Percentiles rank a stretch among this genome's conserved stretches.
phyloP scores from a whole-genome alignment of 192 early-diverging fungal species.

The Entrophospora sp. region DNA sequence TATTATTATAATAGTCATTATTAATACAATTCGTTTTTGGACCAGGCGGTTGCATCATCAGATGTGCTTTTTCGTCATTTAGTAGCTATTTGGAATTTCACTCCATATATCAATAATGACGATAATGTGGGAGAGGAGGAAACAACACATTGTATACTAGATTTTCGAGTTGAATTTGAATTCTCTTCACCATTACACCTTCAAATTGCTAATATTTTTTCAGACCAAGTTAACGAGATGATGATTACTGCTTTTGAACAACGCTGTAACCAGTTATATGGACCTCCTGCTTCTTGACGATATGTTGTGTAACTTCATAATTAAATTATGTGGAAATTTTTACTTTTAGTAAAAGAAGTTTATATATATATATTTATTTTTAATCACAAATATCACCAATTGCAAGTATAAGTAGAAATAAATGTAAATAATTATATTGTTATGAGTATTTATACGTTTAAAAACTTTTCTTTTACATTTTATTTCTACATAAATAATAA shows the following conservation, averaged over 20 bases:
- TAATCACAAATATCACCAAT: too few species aligned
- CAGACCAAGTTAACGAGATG: conserved; percentile 62
- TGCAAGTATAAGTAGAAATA: too few species aligned
- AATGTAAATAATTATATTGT: too few species aligned
- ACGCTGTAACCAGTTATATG: conserved; percentile 45
- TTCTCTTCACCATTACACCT: conserved; percentile 75
- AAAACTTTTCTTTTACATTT: too few species aligned
- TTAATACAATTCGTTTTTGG: background rate
- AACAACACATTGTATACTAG: conserved; percentile 47
- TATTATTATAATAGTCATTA: conserved; percentile 3
- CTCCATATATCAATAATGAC: too few species aligned
- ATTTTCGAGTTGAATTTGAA: conserved; percentile 74
- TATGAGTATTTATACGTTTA: too few species aligned
- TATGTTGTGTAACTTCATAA: too few species aligned
- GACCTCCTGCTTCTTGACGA: conserved; percentile 16
- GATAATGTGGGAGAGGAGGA: conserved; percentile 27
- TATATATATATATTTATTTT: too few species aligned
- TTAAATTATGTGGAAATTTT: too few species aligned
- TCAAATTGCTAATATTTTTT: conserved; percentile 69
- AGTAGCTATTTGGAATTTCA: conserved; percentile 58
- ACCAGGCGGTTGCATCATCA: conserved; percentile 46
- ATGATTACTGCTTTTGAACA: conserved; percentile 68
- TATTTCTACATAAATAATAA: too few species aligned
- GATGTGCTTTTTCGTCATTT: conserved; percentile 59
- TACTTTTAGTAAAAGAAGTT: too few species aligned